phyloP scores from a whole-genome alignment of 78 protist genomes.

The Emiliania huxleyi region DNA sequence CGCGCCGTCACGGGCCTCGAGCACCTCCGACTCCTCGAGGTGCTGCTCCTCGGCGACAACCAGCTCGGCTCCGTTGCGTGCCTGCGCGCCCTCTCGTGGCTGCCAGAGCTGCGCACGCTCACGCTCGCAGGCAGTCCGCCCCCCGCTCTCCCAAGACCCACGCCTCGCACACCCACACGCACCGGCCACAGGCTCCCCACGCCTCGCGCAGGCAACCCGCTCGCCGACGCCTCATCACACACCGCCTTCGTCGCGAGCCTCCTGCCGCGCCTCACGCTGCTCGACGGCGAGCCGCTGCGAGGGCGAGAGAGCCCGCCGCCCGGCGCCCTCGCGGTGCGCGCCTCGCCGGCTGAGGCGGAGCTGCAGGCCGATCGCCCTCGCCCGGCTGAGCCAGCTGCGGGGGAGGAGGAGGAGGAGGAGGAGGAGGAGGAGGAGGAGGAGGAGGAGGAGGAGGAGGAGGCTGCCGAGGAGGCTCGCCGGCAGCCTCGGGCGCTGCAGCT shows the following conservation, averaged over 20 bases:
- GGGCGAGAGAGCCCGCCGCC: no score
- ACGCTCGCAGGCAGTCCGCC: not conserved
- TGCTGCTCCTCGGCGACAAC: not conserved
- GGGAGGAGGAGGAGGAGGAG: no score
- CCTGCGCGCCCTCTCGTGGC: not conserved
- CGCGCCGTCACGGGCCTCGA: not conserved
- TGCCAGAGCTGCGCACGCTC: not conserved
- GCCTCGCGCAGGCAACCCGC: not conserved
- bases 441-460: no score
- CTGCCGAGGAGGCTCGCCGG: no score
- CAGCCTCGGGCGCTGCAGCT: no score
- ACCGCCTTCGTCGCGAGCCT: not conserved
- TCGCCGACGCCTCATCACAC: not conserved
- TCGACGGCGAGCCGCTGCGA: not conserved
- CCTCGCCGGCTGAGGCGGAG: no score
- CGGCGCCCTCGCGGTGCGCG: no score
- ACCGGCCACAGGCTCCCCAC: no score
- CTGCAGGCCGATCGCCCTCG: no score
- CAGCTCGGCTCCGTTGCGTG: not conserved
- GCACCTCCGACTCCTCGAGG: not conserved
- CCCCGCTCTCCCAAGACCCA: not conserved
- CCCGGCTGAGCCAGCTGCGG: no score
- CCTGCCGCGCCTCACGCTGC: not conserved
- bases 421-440: no score
- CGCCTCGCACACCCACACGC: no score